These are phyloP conservation scores for Penicillium dipodomyicola DNA, from an alignment of 495 filamentous ascomycete genomes.

Conservation along the genomic window DNA sequence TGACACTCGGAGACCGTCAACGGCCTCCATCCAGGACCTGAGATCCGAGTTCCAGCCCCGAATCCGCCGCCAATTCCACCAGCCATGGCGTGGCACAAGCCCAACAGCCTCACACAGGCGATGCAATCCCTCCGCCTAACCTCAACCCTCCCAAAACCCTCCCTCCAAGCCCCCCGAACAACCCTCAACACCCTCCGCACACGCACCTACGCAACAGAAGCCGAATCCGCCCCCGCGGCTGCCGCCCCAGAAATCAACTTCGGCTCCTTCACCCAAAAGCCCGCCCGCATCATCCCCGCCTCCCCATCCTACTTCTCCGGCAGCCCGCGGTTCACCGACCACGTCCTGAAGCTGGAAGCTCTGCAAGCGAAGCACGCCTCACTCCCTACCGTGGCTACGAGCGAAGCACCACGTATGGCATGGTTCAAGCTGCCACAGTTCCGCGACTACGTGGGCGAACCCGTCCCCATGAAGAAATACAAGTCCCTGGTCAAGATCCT, in stretches of 20 bases:
- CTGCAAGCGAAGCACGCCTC: slow-evolving; percentile 66
- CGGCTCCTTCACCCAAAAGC: slow-evolving; percentile 22
- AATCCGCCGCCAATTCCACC: slow-evolving; percentile 4
- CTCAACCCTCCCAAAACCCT: slow-evolving; percentile 19
- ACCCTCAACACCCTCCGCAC: slow-evolving; percentile 15
- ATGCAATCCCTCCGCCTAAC: slow-evolving; percentile 38
- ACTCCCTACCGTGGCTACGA: slow-evolving; percentile 63
- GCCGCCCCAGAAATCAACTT: slow-evolving; percentile 51
- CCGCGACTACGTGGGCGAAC: slow-evolving; percentile 69
- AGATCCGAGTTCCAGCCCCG: background rate
- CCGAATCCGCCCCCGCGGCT: slow-evolving; percentile 6
- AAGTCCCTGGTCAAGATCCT: slow-evolving; percentile 69
- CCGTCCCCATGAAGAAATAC: slow-evolving; percentile 76
- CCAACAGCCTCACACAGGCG: slow-evolving; percentile 40
- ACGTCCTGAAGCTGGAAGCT: slow-evolving; percentile 67
- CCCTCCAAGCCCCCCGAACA: slow-evolving; percentile 9
- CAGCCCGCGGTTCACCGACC: slow-evolving; percentile 80
- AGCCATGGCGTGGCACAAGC: slow-evolving; percentile 38
- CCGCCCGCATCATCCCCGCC: slow-evolving; percentile 72
- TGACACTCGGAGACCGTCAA: slow-evolving; percentile 7
- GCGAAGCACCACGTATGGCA: slow-evolving; percentile 69
- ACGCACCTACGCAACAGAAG: slow-evolving; percentile 36
- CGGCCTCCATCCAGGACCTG: slow-evolving; percentile 1
- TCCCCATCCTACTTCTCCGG: slow-evolving; percentile 94
- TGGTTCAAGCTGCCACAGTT: slow-evolving; percentile 83